These are phyloP conservation scores for Salix koriyanagi DNA, from an alignment of 345 rosid genomes.

Conservation along the genomic window DNA sequence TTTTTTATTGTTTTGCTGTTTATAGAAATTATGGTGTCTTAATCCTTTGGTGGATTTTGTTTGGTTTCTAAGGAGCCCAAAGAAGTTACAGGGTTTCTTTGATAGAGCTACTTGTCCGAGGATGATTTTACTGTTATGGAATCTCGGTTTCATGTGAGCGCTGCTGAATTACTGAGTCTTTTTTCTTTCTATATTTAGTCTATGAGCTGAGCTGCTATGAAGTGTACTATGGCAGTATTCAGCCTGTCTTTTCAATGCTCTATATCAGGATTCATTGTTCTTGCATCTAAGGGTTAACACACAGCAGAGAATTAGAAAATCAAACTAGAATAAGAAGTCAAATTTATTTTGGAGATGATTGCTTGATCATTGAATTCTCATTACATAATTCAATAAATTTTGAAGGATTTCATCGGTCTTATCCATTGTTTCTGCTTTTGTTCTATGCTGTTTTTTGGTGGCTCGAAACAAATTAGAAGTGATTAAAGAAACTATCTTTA, in stretches of 20 bases:
- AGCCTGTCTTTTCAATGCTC: background rate
- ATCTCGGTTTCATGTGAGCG: background rate
- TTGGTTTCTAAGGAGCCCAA: background rate
- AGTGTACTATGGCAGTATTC: background rate
- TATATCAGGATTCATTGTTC: background rate
- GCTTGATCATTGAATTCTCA: background rate
- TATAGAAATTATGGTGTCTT: background rate
- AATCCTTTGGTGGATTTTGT: background rate
- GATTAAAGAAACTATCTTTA: background rate
- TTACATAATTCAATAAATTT: background rate
- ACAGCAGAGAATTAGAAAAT: background rate
- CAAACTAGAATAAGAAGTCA: background rate
- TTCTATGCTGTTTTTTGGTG: background rate
- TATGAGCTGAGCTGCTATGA: background rate
- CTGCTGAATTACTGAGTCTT: background rate
- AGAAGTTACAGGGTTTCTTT: background rate
- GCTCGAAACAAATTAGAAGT: constrained; percentile 10
- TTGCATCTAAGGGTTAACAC: background rate
- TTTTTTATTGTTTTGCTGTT: background rate
- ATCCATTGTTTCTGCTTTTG: background rate
- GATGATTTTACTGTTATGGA: background rate
- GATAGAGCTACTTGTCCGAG: background rate
- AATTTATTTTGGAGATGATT: background rate
- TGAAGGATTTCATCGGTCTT: background rate
- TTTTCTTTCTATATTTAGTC: background rate